Conservation (phyloP, 2,329 filamentous ascomycete species). For the Hypoxylon sp. region DNA sequence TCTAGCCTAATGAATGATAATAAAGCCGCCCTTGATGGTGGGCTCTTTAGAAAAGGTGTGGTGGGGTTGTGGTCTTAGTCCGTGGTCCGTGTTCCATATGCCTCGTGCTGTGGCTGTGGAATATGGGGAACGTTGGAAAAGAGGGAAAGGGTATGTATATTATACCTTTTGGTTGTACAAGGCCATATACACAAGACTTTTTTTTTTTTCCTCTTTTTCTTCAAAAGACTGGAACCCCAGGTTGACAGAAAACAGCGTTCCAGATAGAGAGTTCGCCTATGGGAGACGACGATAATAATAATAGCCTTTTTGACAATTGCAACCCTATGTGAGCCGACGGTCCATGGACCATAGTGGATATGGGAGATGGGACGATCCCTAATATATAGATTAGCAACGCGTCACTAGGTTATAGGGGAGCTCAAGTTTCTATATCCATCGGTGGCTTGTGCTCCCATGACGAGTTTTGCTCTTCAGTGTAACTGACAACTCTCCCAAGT, state of each 20-base stretch:
- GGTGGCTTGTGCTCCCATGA: slow-evolving; percentile 38
- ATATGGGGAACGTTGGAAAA: slow-evolving; percentile 5
- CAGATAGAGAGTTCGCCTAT: slow-evolving; percentile 38
- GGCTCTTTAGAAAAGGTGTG: slow-evolving; percentile 38
- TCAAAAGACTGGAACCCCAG: slow-evolving; percentile 14
- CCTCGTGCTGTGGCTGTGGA: slow-evolving; percentile 29
- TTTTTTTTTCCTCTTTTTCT: neutral
- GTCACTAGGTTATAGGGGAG: slow-evolving; percentile 44
- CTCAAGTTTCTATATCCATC: slow-evolving; percentile 36
- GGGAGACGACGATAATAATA: slow-evolving; percentile 42
- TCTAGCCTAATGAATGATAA: slow-evolving; percentile 38
- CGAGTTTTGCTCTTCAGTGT: slow-evolving; percentile 34
- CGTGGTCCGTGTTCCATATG: slow-evolving; percentile 27
- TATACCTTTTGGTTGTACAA: slow-evolving; percentile 40
- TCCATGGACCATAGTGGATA: slow-evolving; percentile 35
- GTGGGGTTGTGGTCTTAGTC: slow-evolving; percentile 37
- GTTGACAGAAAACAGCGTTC: slow-evolving; percentile 27
- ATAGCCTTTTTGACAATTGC: slow-evolving; percentile 46
- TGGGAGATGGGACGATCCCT: slow-evolving; percentile 42
- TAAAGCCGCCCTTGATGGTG: slow-evolving; percentile 38
- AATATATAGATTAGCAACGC: slow-evolving; percentile 45
- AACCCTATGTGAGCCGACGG: slow-evolving; percentile 40
- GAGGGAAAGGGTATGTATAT: slow-evolving; percentile 5
- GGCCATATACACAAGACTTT: slow-evolving; percentile 1
- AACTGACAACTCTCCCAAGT: slow-evolving; percentile 30